Percentiles rank a stretch among this genome's conserved stretches.
These are phyloP conservation scores for Xylogone sp. DNA, from an alignment of 2,329 filamentous ascomycete genomes.

Conservation along the genomic window DNA sequence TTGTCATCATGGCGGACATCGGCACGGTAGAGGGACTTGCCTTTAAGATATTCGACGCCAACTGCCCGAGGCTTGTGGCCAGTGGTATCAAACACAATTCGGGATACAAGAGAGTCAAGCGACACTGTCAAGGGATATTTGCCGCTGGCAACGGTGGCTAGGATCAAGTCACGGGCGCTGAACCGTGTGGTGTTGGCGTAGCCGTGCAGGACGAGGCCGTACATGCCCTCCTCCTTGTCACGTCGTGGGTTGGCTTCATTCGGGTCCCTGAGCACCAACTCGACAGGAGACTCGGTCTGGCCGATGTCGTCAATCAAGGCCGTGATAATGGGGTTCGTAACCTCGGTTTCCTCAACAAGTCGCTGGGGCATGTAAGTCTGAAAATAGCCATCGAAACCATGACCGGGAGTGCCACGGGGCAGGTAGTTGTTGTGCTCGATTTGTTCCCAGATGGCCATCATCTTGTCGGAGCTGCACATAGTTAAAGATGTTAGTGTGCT, in stretches of 20 bases:
- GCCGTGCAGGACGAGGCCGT: slow-evolving; percentile 21
- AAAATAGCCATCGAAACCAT: slow-evolving; percentile 22
- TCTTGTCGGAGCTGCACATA: slow-evolving; percentile 4
- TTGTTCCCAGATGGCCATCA: slow-evolving; percentile 6
- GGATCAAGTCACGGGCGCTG: slow-evolving; percentile 19
- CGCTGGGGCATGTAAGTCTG: slow-evolving; percentile 3
- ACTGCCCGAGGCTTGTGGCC: slow-evolving; percentile 26
- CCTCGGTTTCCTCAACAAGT: slow-evolving; percentile 1
- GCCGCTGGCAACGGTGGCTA: slow-evolving; percentile 15
- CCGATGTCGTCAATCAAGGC: slow-evolving; percentile 4
- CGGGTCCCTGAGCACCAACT: slow-evolving; percentile 14
- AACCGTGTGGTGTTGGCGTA: slow-evolving; percentile 12
- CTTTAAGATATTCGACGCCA: slow-evolving; percentile 38
- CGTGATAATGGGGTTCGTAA: slow-evolving; percentile 6
- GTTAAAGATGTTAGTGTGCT: too few species aligned
- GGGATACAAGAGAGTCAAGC: slow-evolving; percentile 31
- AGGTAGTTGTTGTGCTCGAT: slow-evolving; percentile 9
- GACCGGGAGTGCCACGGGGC: slow-evolving; percentile 4
- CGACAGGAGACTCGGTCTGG: slow-evolving; percentile 9
- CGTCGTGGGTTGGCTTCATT: slow-evolving; percentile 17
- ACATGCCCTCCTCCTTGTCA: slow-evolving; percentile 14
- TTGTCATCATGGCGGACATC: too few species aligned
- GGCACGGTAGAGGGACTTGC: slow-evolving; percentile 37
- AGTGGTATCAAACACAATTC: slow-evolving; percentile 33
- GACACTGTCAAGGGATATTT: slow-evolving; percentile 7